Conservation (phyloP, 2,329 filamentous ascomycete species). For the Botrytis paeoniae region DNA sequence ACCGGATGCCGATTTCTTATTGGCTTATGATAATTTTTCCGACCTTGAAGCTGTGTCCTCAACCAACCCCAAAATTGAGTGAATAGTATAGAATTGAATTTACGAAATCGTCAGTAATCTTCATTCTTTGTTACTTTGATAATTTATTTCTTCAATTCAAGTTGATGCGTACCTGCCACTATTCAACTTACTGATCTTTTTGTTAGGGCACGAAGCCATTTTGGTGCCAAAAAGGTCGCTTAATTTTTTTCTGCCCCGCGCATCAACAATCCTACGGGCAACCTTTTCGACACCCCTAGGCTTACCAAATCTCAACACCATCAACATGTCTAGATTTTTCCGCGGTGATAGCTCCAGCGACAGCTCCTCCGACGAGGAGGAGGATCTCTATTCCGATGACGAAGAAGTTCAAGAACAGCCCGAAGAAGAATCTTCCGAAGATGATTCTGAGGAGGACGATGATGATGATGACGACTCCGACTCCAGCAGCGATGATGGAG, state of each 20-base stretch:
- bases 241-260: conserved; percentile 20
- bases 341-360: conserved; percentile 94
- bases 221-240: conserved; percentile 18
- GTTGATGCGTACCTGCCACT: not conserved
- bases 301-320: not conserved
- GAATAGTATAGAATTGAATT: not conserved
- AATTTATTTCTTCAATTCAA: not conserved
- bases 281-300: conserved; percentile 3
- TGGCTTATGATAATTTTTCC: conserved; percentile 1
- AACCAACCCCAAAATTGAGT: not conserved
- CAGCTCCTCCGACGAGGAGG: conserved; percentile 88
- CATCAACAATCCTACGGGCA: conserved; percentile 14
- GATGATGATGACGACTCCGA: conserved; percentile 45
- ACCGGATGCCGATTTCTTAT: not conserved
- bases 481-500: conserved; percentile 63
- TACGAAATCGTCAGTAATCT: not conserved
- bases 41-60: not conserved
- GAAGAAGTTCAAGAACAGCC: conserved; percentile 56
- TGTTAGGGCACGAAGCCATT: conserved; percentile 12
- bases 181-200: not conserved
- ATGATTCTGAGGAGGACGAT: conserved; percentile 51
- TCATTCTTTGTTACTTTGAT: not conserved
- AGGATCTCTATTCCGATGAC: conserved; percentile 84
- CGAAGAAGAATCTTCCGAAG: conserved; percentile 45
- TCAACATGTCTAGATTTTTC: conserved; percentile 94